Evolutionary conservation across 1,284 basidiomycete genomes (phyloP).

Genomic region (Naganishia liquefaciens): DNA sequence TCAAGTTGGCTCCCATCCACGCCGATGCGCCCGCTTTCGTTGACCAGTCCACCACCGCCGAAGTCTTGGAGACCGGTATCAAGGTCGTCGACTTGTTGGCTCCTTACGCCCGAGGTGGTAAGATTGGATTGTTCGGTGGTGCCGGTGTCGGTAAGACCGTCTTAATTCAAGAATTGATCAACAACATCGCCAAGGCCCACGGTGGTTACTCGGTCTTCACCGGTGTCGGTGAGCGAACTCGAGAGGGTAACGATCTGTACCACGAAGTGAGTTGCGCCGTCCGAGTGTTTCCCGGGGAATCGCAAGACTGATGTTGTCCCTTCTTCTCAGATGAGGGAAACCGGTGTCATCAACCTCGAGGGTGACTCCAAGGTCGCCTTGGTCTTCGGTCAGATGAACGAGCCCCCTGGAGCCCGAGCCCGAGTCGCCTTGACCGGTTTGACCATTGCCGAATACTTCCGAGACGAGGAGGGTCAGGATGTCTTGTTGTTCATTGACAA

Average conservation of each 20-base stretch:
- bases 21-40: constrained; percentile 95
- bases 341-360: constrained; percentile 98
- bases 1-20: constrained; percentile 83
- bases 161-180: constrained; percentile 95
- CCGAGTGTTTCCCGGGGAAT: neutral
- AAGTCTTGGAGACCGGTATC: constrained; percentile 99
- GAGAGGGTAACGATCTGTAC: constrained; percentile 99
- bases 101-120: constrained; percentile 99
- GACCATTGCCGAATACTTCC: constrained; percentile 99
- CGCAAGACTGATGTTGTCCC: neutral
- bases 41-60: constrained; percentile 96
- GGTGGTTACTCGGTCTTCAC: constrained; percentile 92
- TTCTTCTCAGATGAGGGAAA: constrained; percentile 98
- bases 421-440: constrained; percentile 99
- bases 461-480: constrained; percentile 99
- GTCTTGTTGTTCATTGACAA: constrained; percentile 99
- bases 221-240: constrained; percentile 99
- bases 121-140: constrained; percentile 99
- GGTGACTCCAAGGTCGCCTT: constrained; percentile 99
- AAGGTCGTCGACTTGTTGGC: constrained; percentile 99
- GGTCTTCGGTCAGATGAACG: constrained; percentile 99
- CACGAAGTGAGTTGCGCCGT: constrained; percentile 64
- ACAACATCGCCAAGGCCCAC: constrained; percentile 99
- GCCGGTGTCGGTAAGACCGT: constrained; percentile 99
- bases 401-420: constrained; percentile 99